phyloP scores from a whole-genome alignment of 768 basidiomycete species.

The Pleurotus platypus region DNA sequence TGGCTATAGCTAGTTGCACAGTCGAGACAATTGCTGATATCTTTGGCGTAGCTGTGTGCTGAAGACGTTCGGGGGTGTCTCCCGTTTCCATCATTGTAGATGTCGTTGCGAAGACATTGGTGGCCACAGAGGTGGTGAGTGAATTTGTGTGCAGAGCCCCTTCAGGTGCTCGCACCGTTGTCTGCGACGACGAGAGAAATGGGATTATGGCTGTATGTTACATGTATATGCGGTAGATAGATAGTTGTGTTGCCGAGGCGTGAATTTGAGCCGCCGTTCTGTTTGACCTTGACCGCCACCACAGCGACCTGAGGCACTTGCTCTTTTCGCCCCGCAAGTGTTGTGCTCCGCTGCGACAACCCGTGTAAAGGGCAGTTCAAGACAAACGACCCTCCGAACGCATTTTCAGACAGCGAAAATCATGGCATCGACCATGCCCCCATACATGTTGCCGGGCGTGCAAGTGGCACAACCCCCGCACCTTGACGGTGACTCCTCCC shows the following conservation, averaged over 20 bases:
- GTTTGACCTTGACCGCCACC: constrained; percentile 8
- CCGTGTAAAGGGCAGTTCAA: not conserved
- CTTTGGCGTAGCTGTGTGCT: too few relatives aligned
- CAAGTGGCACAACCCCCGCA: constrained; percentile 74
- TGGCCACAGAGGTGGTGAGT: too few relatives aligned
- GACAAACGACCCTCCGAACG: not conserved
- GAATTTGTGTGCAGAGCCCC: too few relatives aligned
- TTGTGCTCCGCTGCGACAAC: too few relatives aligned
- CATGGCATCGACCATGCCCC: constrained; percentile 76
- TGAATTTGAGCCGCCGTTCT: constrained; percentile 6
- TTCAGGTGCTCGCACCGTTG: too few relatives aligned
- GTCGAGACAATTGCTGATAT: too few relatives aligned
- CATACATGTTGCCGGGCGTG: constrained; percentile 70
- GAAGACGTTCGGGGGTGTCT: too few relatives aligned
- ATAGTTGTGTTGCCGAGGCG: constrained; percentile 4
- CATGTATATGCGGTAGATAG: not conserved
- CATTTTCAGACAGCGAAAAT: constrained; percentile 15
- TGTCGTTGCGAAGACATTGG: too few relatives aligned
- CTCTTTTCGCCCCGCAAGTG: not conserved
- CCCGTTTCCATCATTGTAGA: too few relatives aligned
- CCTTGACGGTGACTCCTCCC: constrained; percentile 75
- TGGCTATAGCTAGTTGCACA: too few relatives aligned
- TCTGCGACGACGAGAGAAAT: too few relatives aligned
- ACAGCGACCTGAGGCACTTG: constrained; percentile 3
- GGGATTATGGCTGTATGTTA: not conserved